Evolutionary conservation across 2,329 filamentous ascomycete genomes (phyloP), one percentile per base, ranked within the genome.

Genomic region (Sclerotinia nivalis): DNA sequence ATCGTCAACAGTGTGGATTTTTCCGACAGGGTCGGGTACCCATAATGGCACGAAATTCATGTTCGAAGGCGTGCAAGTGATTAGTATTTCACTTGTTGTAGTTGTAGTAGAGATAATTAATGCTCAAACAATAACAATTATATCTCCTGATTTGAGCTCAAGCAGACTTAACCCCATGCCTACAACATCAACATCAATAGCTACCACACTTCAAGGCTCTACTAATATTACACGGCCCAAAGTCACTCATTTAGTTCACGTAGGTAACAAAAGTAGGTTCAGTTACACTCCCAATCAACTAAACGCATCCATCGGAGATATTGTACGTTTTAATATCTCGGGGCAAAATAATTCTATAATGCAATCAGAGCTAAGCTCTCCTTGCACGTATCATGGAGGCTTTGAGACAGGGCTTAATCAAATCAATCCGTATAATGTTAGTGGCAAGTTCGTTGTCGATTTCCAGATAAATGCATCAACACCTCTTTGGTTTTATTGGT

Each of bases 291-390:
- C 90, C 34, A 82, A 86, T 72, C 80, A 85, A 74, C 80, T 92
- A 75, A 78, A 80, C 67, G 87, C 90, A 61, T 81, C 81, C 59
- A 80, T 89, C 1, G 90, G 90, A 68, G 90, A 92, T 78, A 87
- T 86, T 76, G 85, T 93, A 75, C 80, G 89, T 79, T 92, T 92
- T 80, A 85, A 86, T 73, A 92, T 92, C 83, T 83, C 89, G 79
- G 84, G 85, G 75, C 83, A 85, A 80, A 92, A 92, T 84, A 90
- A 93, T 83, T 91, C 89, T 34, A 87, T 86, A 69, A 90, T 89
- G 4, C 89, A 93, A 80, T 91, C 89, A 49, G 82, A 84, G 15
- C 91, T 92, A 74, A 83, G 82, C 65, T 81, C 81, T 4, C 90
- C 90, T 20, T 93, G 90, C 80, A 83, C 84, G 66, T 80, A 84